A percentile compares a stretch with the other conserved stretches of the same genome.
Conservation (phyloP, 108 stramenopile genomes). For the Cyclostephanos tholiformis region DNA sequence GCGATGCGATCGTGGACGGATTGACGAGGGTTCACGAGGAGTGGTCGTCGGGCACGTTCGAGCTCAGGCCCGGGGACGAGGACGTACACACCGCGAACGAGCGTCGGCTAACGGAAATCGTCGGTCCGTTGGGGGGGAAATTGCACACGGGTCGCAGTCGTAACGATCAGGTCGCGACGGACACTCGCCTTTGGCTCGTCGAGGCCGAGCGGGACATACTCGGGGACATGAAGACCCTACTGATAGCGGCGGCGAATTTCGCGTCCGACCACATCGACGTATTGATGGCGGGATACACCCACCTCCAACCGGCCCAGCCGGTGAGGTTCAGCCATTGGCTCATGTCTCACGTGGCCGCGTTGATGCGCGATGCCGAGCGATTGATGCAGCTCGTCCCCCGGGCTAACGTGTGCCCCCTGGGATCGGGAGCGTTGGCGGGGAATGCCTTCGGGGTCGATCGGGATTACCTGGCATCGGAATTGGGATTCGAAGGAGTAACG, state of each 20-base stretch:
- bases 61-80: constrained; percentile 92
- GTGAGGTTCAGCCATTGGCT: constrained; percentile 97
- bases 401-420: constrained; percentile 94
- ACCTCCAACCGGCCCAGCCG: constrained; percentile 98
- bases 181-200: constrained; percentile 96
- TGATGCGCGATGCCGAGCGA: constrained; percentile 92
- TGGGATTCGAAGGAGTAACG: constrained; percentile 94
- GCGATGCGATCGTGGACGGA: constrained; percentile 67
- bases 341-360: constrained; percentile 91
- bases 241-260: constrained; percentile 72
- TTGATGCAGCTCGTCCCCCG: constrained; percentile 88
- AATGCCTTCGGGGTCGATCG: constrained; percentile 99
- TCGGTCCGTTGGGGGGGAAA: constrained; percentile 94
- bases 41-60: constrained; percentile 92
- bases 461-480: constrained; percentile 86
- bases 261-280: constrained; percentile 89
- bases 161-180: constrained; percentile 98
- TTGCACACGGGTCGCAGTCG: constrained; percentile 97
- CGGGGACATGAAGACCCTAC: constrained; percentile 70
- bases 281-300: constrained; percentile 99
- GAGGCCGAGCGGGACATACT: constrained; percentile 83
- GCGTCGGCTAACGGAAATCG: constrained; percentile 95
- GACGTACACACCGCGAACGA: constrained; percentile 99
- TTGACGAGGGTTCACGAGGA: constrained; percentile 85
- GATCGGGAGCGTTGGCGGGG: constrained; percentile 97